phyloP scores from a whole-genome alignment of 148 eudicot species.

The Silene uniflora region DNA sequence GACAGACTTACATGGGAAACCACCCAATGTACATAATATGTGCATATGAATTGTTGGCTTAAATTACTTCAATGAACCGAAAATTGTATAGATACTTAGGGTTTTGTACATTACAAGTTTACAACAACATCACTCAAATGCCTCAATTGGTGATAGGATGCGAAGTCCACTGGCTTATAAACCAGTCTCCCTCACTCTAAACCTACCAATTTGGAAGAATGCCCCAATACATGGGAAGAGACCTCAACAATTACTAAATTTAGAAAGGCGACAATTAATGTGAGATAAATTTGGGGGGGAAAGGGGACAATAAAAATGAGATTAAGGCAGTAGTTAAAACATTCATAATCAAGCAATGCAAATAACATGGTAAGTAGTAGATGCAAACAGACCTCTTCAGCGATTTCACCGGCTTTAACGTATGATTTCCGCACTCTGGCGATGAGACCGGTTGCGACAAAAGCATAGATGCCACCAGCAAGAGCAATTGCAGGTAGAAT shows the following conservation, averaged over 20 bases:
- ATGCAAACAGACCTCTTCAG: conserved; percentile 62
- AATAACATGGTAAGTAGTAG: conserved; percentile 1
- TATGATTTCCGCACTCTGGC: conserved; percentile 86
- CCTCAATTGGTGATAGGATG: too few species aligned
- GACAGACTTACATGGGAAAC: background rate
- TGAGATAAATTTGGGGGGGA: too few species aligned
- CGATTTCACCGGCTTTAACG: conserved; percentile 86
- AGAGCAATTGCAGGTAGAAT: conserved; percentile 86
- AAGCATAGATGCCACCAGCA: conserved; percentile 90
- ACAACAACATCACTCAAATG: too few species aligned
- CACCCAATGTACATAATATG: background rate
- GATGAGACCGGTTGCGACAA: conserved; percentile 80
- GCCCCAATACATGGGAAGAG: too few species aligned
- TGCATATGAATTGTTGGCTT: background rate
- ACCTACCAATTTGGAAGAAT: too few species aligned
- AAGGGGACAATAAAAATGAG: too few species aligned
- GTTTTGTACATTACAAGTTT: too few species aligned
- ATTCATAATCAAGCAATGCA: conserved; percentile 1
- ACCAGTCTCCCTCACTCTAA: too few species aligned
- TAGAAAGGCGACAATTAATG: too few species aligned
- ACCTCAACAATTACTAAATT: too few species aligned
- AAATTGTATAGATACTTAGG: background rate
- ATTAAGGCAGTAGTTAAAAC: background rate
- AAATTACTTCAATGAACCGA: background rate
- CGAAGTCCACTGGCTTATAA: too few species aligned